Base-by-base conservation (phyloP, 306 rosid species). In the Alnus rubra region DNA sequence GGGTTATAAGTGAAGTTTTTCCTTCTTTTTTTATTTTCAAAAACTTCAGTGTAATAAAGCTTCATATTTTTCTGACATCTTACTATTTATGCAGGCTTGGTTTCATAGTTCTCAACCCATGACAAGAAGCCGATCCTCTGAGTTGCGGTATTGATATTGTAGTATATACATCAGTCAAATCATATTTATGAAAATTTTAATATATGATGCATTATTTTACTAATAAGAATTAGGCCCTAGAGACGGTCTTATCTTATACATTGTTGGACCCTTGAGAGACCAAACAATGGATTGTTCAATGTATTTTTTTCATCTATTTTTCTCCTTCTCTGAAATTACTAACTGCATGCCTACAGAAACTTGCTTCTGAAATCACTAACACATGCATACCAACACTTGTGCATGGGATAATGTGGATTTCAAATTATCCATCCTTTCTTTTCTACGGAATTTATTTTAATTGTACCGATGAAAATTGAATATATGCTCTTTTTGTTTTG, bases 111-210 rank as follows among this genome's bases (percentile, higher is more conserved):
- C 93, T 81, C 97, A 92, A 77, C 87, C 97, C 18, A 87, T 92
- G 93, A 92, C 98, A 74, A 89, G 98, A 89, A 94, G 98, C 82
- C 92, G 97, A 16, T 94, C 98, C 68, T 94, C 98, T 73, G 98
- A 94, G 82, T 83, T 94, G 83, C 86, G 98, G 98, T 92, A 92
- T 33, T 2, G 37, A 48, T 73, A 63, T 47, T 52, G 45, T 63
- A 83, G 75, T 72, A 12, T 52, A 53, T 23, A 23, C 70, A 51
- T 48, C 81, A 73, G 71, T 74, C 82, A 63, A 74, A 64, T 69
- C 78, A 73, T 77, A 30, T n/a, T 64, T 74, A 68, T 74, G 33
- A 75, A 30, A 78, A 72, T n/a, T 77, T 68, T 67, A 69, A 50
- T 53, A 37, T 79, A 10, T 48, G 52, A 71, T 71, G 71, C 51